Evolutionary conservation across 805 yeast species (phyloP).

Genomic region (Lachancea lanzarotensis): DNA sequence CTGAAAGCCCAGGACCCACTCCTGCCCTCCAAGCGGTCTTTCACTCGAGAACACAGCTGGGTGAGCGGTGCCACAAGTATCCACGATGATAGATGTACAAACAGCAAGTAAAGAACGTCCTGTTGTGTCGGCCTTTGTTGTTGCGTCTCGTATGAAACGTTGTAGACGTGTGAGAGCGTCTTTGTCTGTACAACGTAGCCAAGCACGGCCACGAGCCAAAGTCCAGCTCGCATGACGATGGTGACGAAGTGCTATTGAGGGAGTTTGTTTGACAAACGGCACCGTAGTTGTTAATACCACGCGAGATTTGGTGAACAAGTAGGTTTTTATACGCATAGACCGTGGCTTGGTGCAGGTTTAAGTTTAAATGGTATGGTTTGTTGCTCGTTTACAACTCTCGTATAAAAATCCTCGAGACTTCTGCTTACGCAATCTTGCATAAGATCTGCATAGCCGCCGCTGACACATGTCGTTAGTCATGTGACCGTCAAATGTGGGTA

Average conservation of each 20-base stretch:
- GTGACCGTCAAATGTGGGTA: not conserved
- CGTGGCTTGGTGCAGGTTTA: no score
- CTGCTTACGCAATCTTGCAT: not conserved
- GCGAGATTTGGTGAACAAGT: no score
- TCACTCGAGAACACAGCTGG: not conserved
- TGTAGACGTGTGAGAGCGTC: slow-evolving; percentile 20
- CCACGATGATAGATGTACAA: slow-evolving; percentile 8
- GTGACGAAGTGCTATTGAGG: no score
- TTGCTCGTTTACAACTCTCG: not conserved
- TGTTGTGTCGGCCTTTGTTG: not conserved
- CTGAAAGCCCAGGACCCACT: not conserved
- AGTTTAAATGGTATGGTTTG: no score
- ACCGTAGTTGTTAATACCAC: no score
- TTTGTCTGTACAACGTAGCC: slow-evolving; percentile 28
- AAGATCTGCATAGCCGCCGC: not conserved
- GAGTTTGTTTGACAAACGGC: no score
- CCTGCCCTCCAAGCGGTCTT: not conserved
- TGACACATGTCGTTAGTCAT: not conserved
- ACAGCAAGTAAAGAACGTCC: slow-evolving; percentile 3
- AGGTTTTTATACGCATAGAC: no score
- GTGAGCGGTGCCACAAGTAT: slow-evolving; percentile 4
- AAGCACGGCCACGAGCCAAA: slow-evolving; percentile 23
- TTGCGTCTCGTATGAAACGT: not conserved
- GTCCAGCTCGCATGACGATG: not conserved
- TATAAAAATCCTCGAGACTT: not conserved